Evolutionary conservation across 2,329 filamentous ascomycete species (phyloP).

Genomic region (Xylaria sp.): DNA sequence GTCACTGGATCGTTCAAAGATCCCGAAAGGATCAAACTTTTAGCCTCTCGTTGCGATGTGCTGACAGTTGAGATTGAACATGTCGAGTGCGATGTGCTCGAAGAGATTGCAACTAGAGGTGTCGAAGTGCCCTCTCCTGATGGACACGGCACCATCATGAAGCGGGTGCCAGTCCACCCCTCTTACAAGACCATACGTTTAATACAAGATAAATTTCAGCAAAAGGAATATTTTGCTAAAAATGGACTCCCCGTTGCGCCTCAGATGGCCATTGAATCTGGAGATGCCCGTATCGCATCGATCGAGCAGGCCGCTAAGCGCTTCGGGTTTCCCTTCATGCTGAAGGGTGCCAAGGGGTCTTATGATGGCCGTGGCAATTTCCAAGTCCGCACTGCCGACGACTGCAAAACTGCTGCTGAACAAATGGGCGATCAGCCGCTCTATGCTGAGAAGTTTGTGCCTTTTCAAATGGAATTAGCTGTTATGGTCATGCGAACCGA

Average conservation of each 20-base stretch:
- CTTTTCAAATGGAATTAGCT: conserved; percentile 87
- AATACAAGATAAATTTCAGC: conserved; percentile 93
- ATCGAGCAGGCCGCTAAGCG: conserved; percentile 71
- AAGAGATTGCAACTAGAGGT: conserved; percentile 78
- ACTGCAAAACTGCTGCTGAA: conserved; percentile 71
- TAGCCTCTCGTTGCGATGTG: conserved; percentile 82
- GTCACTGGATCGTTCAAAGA: conserved; percentile 91
- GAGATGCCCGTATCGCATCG: conserved; percentile 66
- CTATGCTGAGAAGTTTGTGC: conserved; percentile 90
- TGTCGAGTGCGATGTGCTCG: conserved; percentile 87
- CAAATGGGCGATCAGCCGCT: conserved; percentile 76
- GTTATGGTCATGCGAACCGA: conserved; percentile 96
- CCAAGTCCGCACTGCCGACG: conserved; percentile 58
- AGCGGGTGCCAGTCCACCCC: conserved; percentile 75
- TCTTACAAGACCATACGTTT: conserved; percentile 86
- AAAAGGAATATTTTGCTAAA: conserved; percentile 82
- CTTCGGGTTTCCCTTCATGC: conserved; percentile 88
- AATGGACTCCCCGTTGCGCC: conserved; percentile 78
- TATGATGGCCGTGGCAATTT: conserved; percentile 87
- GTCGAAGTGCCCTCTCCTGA: conserved; percentile 62
- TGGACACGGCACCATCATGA: conserved; percentile 52
- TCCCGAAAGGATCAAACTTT: conserved; percentile 77
- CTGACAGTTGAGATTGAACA: conserved; percentile 97
- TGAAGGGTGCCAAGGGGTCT: conserved; percentile 89
- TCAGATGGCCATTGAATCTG: conserved; percentile 71